phyloP scores from a whole-genome alignment of 768 basidiomycete genomes.

The Lentinula edodes region DNA sequence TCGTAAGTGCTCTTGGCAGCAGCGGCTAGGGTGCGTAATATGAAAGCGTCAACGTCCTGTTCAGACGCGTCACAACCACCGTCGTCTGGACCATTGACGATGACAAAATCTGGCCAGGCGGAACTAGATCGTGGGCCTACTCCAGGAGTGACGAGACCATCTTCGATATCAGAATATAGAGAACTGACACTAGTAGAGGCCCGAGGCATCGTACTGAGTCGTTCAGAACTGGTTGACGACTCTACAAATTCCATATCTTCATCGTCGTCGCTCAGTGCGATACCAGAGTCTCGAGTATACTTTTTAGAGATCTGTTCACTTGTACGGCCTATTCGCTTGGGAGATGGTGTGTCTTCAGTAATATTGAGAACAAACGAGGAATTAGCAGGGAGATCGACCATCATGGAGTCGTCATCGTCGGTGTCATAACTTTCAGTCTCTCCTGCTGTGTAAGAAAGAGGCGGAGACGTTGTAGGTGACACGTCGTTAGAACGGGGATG shows the following conservation, averaged over 20 bases:
- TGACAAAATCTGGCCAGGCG: constrained; percentile 54
- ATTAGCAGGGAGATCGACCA: constrained; percentile 43
- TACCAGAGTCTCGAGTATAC: constrained; percentile 66
- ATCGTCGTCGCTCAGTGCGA: constrained; percentile 60
- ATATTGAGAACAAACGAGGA: constrained; percentile 55
- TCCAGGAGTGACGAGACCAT: constrained; percentile 69
- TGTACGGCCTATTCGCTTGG: constrained; percentile 23
- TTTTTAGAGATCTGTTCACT: constrained; percentile 49
- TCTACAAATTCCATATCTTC: constrained; percentile 19
- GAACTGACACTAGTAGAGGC: constrained; percentile 63
- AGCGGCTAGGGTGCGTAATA: constrained; percentile 59
- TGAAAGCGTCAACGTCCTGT: constrained; percentile 63
- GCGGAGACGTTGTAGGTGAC: constrained; percentile 49
- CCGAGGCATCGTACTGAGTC: constrained; percentile 39
- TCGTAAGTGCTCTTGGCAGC: constrained; percentile 43
- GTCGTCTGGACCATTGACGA: constrained; percentile 33
- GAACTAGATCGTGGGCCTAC: constrained; percentile 46
- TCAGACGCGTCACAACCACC: constrained; percentile 15
- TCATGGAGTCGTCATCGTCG: constrained; percentile 50
- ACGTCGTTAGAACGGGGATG: constrained; percentile 32
- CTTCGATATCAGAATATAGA: constrained; percentile 50
- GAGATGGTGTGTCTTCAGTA: constrained; percentile 51
- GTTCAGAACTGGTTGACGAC: constrained; percentile 18
- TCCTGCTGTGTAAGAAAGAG: constrained; percentile 20
- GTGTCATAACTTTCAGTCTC: constrained; percentile 21